Base-by-base conservation (phyloP, 805 yeast genomes). In the Ogataea methylovora region DNA sequence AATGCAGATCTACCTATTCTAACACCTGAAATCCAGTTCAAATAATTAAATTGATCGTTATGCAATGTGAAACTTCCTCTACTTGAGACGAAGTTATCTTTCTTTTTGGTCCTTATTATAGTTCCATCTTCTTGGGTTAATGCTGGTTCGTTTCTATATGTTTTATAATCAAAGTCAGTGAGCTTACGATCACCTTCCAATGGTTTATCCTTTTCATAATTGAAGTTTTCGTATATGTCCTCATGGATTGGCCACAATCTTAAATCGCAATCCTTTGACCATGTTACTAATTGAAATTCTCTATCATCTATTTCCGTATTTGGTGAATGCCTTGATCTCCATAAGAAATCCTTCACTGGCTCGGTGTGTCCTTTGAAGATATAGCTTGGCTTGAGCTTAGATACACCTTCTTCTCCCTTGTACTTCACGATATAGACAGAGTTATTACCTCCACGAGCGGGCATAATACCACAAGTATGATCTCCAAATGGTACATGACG, bases 21-120 rank as follows among this genome's bases (percentile, higher is more conserved):
- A 7, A 90, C 94, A 33, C 97, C 97, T 0, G 96, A 79, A 25
- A 94, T 78, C 97, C 97, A 90, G 42, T 82, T 79, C 40, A 90
- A 61, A 50, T 85, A 94, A 45, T 80, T 77, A 49, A 51, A 67
- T 37, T 36, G 72, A 49, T 30, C 69, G 52, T 39, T 67, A 40
- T 31, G 62, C 29, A 46, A 54, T 58, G 32, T 64, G 57, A 38
- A 54, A 47, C 40, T 58, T 41, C 43, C 59, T 47, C 43, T 56
- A 24, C 38, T 35, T 8, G 51, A 40, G 2, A 44, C 37, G 12
- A 40, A 34, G 10, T 52, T 38, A 35, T 39, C n/a, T 40, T 38
- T 4, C 38, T 33, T 15, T 26, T 34, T 5, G 40, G 30, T 29
- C 11, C 29, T 24, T 20, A 30, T 4, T 13, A 42, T 29, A 16